Conservation (phyloP, 805 yeast genomes). For the Kuraishia piskuri region DNA sequence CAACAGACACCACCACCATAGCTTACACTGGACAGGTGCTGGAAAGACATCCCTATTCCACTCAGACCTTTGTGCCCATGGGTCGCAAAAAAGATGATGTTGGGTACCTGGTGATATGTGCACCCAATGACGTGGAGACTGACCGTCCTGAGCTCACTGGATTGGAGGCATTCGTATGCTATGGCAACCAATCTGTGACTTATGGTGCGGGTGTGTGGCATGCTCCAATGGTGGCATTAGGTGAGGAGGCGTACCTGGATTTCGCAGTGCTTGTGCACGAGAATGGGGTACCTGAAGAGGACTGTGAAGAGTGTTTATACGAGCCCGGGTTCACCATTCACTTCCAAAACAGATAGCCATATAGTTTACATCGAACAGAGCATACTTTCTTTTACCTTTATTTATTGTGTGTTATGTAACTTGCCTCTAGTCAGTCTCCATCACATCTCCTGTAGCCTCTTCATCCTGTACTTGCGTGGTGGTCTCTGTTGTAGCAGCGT, state of each 20-base stretch:
- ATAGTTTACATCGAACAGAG: not conserved
- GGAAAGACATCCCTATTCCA: conserved; percentile 83
- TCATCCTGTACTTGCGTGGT: conserved; percentile 7
- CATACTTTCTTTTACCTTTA: too few relatives aligned
- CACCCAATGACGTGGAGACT: conserved; percentile 34
- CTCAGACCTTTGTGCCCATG: conserved; percentile 91
- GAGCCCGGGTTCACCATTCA: not conserved
- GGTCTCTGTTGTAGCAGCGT: conserved; percentile 13
- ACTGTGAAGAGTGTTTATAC: conserved; percentile 53
- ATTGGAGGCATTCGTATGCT: conserved; percentile 62
- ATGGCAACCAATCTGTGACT: conserved; percentile 83
- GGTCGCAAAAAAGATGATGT: conserved; percentile 42
- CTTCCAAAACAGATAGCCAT: not conserved
- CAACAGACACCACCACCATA: conserved; percentile 4
- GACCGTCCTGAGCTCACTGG: conserved; percentile 52
- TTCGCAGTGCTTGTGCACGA: conserved; percentile 88
- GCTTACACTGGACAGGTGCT: conserved; percentile 55
- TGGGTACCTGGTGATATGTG: conserved; percentile 78
- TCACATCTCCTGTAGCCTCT: conserved; percentile 5
- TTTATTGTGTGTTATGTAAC: not conserved
- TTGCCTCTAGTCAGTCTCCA: conserved; percentile 3
- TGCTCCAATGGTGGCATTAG: conserved; percentile 90
- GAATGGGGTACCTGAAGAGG: conserved; percentile 70
- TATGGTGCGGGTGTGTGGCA: conserved; percentile 89
- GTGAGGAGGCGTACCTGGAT: conserved; percentile 44